Conservation (phyloP, 495 filamentous ascomycete genomes). For the Clavariopsis aquatica region DNA sequence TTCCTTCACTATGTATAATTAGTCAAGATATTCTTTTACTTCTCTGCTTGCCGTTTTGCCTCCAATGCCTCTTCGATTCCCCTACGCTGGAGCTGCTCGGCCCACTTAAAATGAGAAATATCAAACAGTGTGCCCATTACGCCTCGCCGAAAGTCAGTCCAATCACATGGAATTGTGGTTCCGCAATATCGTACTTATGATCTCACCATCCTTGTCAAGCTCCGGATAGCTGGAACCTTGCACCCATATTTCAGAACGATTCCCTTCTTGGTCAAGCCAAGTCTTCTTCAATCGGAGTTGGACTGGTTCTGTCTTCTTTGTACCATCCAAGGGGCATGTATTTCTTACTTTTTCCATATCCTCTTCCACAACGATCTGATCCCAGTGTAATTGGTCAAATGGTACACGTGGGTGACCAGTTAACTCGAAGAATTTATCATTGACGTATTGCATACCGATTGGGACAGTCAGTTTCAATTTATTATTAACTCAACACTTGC, state of each 20-base stretch:
- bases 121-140: slow-evolving; percentile 23
- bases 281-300: slow-evolving; percentile 17
- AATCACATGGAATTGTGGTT: not conserved
- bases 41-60: slow-evolving; percentile 14
- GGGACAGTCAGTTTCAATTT: not conserved
- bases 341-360: not conserved
- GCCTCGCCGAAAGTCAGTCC: not conserved
- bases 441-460: slow-evolving; percentile 10
- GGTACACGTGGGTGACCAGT: not conserved
- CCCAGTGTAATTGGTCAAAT: not conserved
- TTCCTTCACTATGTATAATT: not conserved
- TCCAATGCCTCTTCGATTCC: slow-evolving; percentile 14
- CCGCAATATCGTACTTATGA: not conserved
- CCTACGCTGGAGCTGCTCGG: slow-evolving; percentile 7
- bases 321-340: not conserved
- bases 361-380: not conserved
- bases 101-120: slow-evolving; percentile 23
- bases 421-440: slow-evolving; percentile 12
- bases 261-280: slow-evolving; percentile 12
- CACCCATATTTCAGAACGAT: slow-evolving; percentile 7
- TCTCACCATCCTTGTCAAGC: not conserved
- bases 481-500: not conserved
- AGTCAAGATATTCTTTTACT: not conserved
- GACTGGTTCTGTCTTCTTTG: not conserved
- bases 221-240: slow-evolving; percentile 15